Evolutionary conservation across 495 filamentous ascomycete species (phyloP), one percentile per base, ranked within the genome.

Genomic region (Penicillium bovifimosum): DNA sequence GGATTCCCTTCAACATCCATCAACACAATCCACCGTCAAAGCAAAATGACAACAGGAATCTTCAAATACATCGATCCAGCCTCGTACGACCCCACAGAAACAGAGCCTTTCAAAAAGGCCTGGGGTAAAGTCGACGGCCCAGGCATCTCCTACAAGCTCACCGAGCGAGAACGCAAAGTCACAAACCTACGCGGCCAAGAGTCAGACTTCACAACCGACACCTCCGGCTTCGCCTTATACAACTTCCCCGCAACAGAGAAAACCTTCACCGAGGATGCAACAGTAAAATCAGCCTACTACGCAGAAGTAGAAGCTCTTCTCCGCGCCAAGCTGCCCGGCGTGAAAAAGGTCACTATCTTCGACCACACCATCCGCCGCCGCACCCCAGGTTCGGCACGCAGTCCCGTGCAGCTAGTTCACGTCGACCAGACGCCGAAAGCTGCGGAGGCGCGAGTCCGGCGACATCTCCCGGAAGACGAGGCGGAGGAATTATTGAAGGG

Each of bases 301-400:
- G 83, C 87, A 0, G 88, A 93, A 63, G 78, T 92, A 26, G 82
- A 87, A 67, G 53, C 71, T 6, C 71, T 95, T 38, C 67, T 96
- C 0, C 73, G 85, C 1, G 61, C 77, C 32, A 64, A 80, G 45
- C 74, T 91, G 33, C 80, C 82, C 1, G 87, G 84, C 39, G 76
- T 78, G 16, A 75, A 79, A 38, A 69, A 78, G 2, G 76, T 95
- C 40, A 64, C 86, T 49, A 71, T 96, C 60, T 96, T 96, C 77
- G 90, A 96, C 79, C 88, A 96, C 73, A 93, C 88, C n/a, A 81
- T 95, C 73, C 86, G 90, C 10, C 81, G 84, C 20, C 68, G 80
- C 7, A 59, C 47, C 5, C 73, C 80, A 0, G 54, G 65, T 40
- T 78, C 85, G 0, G 50, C 58, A 1, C 77, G 88, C 20, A 67